These are phyloP conservation scores for Dictyostelium brefeldianum DNA, from an alignment of 78 protist species.

Conservation along the genomic window DNA sequence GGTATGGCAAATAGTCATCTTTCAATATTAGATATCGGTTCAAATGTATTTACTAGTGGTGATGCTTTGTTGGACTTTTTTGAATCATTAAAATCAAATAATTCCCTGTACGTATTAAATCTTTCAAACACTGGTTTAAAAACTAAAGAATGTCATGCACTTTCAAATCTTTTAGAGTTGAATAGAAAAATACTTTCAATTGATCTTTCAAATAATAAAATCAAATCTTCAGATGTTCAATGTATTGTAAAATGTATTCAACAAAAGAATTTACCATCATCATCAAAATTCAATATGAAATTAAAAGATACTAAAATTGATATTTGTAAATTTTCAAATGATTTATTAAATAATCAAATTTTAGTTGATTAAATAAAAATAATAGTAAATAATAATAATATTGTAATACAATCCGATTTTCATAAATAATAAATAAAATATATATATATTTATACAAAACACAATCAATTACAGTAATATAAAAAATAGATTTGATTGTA, in stretches of 20 bases:
- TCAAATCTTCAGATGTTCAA: conserved; percentile 13
- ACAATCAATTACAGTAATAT: no score
- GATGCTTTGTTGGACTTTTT: conserved; percentile 1
- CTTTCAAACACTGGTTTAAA: conserved; percentile 26
- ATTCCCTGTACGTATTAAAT: background rate
- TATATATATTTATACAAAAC: no score
- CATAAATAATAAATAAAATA: no score
- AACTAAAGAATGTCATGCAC: conserved; percentile 2
- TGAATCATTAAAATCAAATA: background rate
- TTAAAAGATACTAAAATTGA: conserved; percentile 11
- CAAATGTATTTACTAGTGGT: background rate
- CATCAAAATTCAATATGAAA: conserved; percentile 2
- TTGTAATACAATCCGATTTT: no score
- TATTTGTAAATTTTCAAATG: conserved; percentile 5
- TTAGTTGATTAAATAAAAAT: background rate
- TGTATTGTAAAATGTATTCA: conserved; percentile 10
- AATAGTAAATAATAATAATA: background rate
- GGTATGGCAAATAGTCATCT: conserved; percentile 4
- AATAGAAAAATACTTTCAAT: background rate
- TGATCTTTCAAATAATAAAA: conserved; percentile 6
- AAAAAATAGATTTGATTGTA: no score
- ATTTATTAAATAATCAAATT: conserved; percentile 17
- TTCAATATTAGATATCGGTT: background rate
- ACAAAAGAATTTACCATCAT: background rate
- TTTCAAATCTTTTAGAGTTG: background rate